Evolutionary conservation across 75 land plant species (phyloP), one percentile per base, ranked within the genome.

Genomic region (Isoetes taiwanensis): DNA sequence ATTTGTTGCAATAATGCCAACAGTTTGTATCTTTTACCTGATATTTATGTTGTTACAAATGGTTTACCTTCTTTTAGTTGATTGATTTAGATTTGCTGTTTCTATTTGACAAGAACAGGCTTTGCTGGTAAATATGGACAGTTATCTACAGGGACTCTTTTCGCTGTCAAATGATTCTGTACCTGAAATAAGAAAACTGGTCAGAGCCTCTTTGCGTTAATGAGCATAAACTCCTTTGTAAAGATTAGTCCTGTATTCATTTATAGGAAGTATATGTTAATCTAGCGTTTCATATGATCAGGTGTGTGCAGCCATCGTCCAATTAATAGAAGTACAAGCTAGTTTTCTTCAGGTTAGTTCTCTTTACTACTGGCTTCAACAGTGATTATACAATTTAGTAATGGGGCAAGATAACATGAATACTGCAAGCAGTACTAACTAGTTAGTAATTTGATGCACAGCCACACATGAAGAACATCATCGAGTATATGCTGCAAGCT

Each of bases 241-340:
- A 8, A 20, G 9, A 19, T 55, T 30, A 9, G 11, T n/a, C n/a
- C 29, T 30, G 11, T 2, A 27, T 30, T 56, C 2, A 30, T 56
- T 56, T 56, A 14, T 12, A 31, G 10, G 31, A 9, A 12, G 12
- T 26, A 30, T 11, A 11, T 48, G 28, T 8, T 9, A 43, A 46
- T 39, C n/a, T 28, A n/a, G 24, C 17, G 28, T 14, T 1, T 19
- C n/a, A 27, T 28, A 4, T 27, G 11, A 16, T 37, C 76, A 93
- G 98, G 98, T 93, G 6, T 93, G 98, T 61, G 67, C 79, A 38
- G 96, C 96, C 10, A 67, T 86, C 58, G 96, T 84, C 56, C 90
- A 79, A 65, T 62, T 93, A 27, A 71, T 88, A 69, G 98, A 93
- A 71, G 76, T 88, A 25, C 73, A 75, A 10, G 74, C 83, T 25